Conservation (phyloP, 2,329 filamentous ascomycete species). For the Colletotrichum zoysiae region DNA sequence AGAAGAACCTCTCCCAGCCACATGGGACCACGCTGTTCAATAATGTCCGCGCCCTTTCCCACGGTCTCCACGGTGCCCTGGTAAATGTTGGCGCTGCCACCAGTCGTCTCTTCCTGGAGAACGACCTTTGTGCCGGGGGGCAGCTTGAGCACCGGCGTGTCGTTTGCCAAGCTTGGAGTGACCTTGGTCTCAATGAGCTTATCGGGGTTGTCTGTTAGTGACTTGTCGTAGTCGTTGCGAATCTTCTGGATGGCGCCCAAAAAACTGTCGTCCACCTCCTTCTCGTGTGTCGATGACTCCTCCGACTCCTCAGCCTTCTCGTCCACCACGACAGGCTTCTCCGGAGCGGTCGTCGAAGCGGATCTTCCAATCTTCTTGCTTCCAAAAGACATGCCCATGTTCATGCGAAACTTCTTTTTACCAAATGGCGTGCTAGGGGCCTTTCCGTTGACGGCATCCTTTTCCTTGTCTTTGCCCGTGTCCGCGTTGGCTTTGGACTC, state of each 20-base stretch:
- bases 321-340: conserved; percentile 80
- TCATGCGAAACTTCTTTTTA: conserved; percentile 82
- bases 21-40: conserved; percentile 88
- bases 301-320: conserved; percentile 81
- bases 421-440: conserved; percentile 75
- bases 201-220: conserved; percentile 67
- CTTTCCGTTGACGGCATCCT: conserved; percentile 66
- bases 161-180: conserved; percentile 76
- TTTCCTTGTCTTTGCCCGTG: conserved; percentile 63
- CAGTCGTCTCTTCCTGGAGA: conserved; percentile 76
- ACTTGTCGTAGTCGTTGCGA: conserved; percentile 78
- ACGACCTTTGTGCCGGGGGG: conserved; percentile 76
- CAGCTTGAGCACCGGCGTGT: conserved; percentile 82
- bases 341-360: conserved; percentile 72
- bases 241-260: conserved; percentile 80
- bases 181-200: conserved; percentile 72
- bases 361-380: conserved; percentile 86
- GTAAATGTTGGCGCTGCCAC: conserved; percentile 86
- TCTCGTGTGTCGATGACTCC: conserved; percentile 74
- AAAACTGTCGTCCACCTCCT: conserved; percentile 81
- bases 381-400: conserved; percentile 78
- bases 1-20: conserved; percentile 94
- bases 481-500: conserved; percentile 42
- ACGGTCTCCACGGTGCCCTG: conserved; percentile 86
- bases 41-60: conserved; percentile 80